phyloP scores from a whole-genome alignment of 2,329 filamentous ascomycete genomes.

The Aureobasidium sp. region DNA sequence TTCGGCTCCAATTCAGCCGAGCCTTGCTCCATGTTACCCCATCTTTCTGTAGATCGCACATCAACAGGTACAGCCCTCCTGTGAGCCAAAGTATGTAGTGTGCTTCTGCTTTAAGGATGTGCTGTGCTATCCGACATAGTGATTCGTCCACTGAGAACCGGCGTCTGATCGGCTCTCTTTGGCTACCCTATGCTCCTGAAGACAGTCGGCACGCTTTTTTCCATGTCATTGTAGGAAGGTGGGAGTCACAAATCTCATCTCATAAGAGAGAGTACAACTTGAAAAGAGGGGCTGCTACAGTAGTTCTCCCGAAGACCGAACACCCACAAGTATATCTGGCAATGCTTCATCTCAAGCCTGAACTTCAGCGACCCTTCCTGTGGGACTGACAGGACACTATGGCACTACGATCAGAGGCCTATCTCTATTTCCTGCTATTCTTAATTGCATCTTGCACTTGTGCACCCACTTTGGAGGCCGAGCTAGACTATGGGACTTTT shows the following conservation, averaged over 20 bases:
- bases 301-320: not conserved
- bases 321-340: not conserved
- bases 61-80: not conserved
- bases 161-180: not conserved
- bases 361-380: not conserved
- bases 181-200: not conserved
- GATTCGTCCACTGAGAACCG: not conserved
- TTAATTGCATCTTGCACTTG: not conserved
- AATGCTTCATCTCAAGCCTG: not conserved
- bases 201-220: not conserved
- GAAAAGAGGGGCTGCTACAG: not conserved
- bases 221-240: not conserved
- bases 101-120: not conserved
- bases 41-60: not conserved
- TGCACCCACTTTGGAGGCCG: not conserved
- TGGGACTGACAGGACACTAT: not conserved
- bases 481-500: slow-evolving; percentile 19
- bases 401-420: not conserved
- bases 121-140: not conserved
- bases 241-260: not conserved
- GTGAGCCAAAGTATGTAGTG: not conserved
- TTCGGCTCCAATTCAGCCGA: slow-evolving; percentile 7
- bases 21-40: not conserved
- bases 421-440: not conserved
- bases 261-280: not conserved